Evolutionary conservation across 2,329 filamentous ascomycete species (phyloP).

Genomic region (Neofusicoccum sp.): DNA sequence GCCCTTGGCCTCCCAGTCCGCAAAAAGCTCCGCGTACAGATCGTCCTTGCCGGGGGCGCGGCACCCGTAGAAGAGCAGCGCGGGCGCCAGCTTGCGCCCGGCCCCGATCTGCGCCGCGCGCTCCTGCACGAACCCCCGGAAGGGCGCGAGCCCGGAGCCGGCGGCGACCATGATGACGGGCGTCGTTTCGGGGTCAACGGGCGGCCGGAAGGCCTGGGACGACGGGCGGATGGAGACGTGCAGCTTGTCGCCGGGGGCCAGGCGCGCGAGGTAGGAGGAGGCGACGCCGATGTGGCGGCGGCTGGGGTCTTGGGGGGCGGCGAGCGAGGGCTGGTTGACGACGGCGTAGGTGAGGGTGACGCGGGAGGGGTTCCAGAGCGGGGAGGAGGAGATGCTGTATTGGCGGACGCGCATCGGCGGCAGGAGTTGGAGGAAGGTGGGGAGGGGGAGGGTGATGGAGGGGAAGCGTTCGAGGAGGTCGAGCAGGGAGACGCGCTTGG

Average conservation of each 20-base stretch:
- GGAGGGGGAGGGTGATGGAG: conserved; percentile 59
- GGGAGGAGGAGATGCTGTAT: conserved; percentile 77
- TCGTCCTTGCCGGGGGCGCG: conserved; percentile 55
- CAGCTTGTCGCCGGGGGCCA: conserved; percentile 41
- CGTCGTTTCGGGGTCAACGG: conserved; percentile 39
- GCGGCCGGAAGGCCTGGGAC: conserved; percentile 45
- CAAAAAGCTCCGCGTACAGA: conserved; percentile 59
- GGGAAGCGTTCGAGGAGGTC: conserved; percentile 68
- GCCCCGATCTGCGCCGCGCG: conserved; percentile 42
- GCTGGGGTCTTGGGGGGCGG: conserved; percentile 38
- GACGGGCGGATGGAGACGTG: conserved; percentile 44
- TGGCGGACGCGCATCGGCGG: conserved; percentile 76
- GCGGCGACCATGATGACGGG: conserved; percentile 43
- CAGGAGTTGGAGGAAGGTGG: conserved; percentile 68
- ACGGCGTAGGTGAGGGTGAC: conserved; percentile 69
- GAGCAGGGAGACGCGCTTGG: conserved; percentile 63
- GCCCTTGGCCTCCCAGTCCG: conserved; percentile 59
- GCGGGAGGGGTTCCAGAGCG: conserved; percentile 56
- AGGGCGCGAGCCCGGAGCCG: conserved; percentile 44
- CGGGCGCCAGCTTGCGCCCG: conserved; percentile 56
- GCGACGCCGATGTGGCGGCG: conserved; percentile 46
- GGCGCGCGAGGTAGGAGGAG: conserved; percentile 41
- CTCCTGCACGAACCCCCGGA: conserved; percentile 44
- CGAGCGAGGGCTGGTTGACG: conserved; percentile 55
- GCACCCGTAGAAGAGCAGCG: conserved; percentile 66